These are phyloP conservation scores for Sextonia rubra DNA, from an alignment of 164 flowering plant species.

Conservation along the genomic window DNA sequence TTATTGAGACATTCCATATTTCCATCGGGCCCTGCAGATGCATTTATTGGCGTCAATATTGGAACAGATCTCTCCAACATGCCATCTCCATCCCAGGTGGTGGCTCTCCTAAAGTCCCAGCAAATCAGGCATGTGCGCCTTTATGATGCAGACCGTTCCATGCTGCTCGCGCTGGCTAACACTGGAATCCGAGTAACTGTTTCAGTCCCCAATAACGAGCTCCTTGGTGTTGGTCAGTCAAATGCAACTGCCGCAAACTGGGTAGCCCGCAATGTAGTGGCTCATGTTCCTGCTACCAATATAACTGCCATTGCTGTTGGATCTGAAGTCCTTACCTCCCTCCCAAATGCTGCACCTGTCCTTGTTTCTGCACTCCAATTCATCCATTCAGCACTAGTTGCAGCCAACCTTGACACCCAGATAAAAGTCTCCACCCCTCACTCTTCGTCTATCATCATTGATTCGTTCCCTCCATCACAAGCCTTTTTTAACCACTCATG, in stretches of 20 bases:
- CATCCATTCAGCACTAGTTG: slow-evolving; percentile 70
- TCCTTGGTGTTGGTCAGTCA: slow-evolving; percentile 69
- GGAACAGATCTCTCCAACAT: slow-evolving; percentile 72
- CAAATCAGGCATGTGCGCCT: slow-evolving; percentile 71
- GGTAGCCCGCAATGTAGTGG: slow-evolving; percentile 54
- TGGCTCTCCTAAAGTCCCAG: slow-evolving; percentile 78
- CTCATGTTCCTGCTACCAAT: slow-evolving; percentile 65
- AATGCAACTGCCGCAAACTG: slow-evolving; percentile 47
- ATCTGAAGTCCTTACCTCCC: slow-evolving; percentile 52
- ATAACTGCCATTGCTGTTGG: slow-evolving; percentile 69
- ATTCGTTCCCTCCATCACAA: slow-evolving; percentile 78
- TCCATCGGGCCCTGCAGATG: slow-evolving; percentile 33
- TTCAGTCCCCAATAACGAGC: slow-evolving; percentile 61
- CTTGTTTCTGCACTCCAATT: slow-evolving; percentile 46
- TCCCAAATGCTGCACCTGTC: slow-evolving; percentile 63
- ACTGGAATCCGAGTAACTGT: slow-evolving; percentile 55
- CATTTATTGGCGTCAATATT: slow-evolving; percentile 79
- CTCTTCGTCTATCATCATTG: slow-evolving; percentile 54
- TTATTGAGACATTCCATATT: too few species aligned
- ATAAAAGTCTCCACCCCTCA: slow-evolving; percentile 68
- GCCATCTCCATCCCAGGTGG: slow-evolving; percentile 91
- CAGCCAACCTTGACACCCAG: slow-evolving; percentile 56
- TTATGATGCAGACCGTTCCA: slow-evolving; percentile 67
- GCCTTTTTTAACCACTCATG: slow-evolving; percentile 65
- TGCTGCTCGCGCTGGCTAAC: slow-evolving; percentile 58